Base-by-base conservation (phyloP, 2,329 filamentous ascomycete species). In the Pseudogymnoascus sp. region DNA sequence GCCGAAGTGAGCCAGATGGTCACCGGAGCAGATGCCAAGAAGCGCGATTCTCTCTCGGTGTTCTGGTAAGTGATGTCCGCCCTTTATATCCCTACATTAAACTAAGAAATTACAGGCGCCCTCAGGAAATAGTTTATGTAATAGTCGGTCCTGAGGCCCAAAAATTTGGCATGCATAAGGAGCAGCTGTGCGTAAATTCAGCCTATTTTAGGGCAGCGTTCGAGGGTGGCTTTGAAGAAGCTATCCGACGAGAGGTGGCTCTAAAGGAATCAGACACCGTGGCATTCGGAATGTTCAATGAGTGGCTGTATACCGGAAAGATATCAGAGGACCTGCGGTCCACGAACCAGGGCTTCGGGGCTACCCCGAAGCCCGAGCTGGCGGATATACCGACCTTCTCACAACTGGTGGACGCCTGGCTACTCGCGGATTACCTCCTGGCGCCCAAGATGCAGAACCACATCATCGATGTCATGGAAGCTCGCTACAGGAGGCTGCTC, bases 161-260 rank as follows among this genome's bases (percentile, higher is more conserved):
- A 19, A 59, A 65, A 10, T 70, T 68, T 35, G 47, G 59, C 5
- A 57, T 71, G 23, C 66, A 70, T 38, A 67, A 68, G 28, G 60
- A 65, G 2, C 60, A 67, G 4, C 40, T 68, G 10, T 68, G 64
- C 28, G 35, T 65, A 38, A 61, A 64, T 21, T 70, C 69, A 1
- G 44, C 64, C 1, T 70, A 62, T 44, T 69, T 71, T 53, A 65
- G 63, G 15, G 63, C 64, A 8, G 65, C 67, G 13, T 65, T 69
- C 13, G 59, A 23, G 8, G 63, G 61, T 3, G 35, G 53, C 2
- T 64, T 68, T 9, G 36, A 63, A 11, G 67, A 67, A 31, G n/a
- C 57, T 17, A 47, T 13, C 23, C 63, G 50, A 9, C 61, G 63
- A 3, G 60, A 62, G 6, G 65, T 66, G 42, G 63, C 35, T 15